Conservation (phyloP, 441 rosid species). For the Erysimum cheiri region DNA sequence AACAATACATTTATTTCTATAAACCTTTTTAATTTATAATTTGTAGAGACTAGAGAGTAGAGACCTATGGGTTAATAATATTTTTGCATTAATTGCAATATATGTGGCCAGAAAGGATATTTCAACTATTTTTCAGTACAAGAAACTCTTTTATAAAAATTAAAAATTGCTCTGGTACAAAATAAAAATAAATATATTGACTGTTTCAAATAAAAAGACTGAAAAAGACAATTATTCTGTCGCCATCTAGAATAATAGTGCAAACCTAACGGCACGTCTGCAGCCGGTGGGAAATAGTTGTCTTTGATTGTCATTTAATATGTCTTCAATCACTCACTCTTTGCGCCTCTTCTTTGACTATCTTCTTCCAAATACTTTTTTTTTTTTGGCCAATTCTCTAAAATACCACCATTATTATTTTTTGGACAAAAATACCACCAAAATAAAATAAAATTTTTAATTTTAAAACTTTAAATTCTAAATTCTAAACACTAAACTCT, state of each 20-base stretch:
- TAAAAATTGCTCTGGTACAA: not conserved
- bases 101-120: not conserved
- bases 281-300: conserved; percentile 43
- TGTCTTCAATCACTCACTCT: conserved; percentile 26
- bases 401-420: no score
- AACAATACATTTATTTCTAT: no score
- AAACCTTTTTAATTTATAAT: no score
- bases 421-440: no score
- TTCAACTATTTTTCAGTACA: not conserved
- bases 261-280: conserved; percentile 43
- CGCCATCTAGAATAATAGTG: conserved; percentile 28
- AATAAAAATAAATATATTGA: conserved; percentile 12
- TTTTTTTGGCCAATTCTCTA: no score
- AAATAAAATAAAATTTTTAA: no score
- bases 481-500: conserved; percentile 19
- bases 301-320: conserved; percentile 27
- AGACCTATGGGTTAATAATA: no score
- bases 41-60: no score
- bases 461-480: no score
- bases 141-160: not conserved
- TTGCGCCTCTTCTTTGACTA: conserved; percentile 1
- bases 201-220: not conserved
- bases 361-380: conserved; percentile 14
- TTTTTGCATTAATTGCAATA: not conserved
- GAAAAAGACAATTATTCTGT: conserved; percentile 38